Evolutionary conservation across 345 rosid species (phyloP), one percentile per base, ranked within the genome.

Genomic region (Garcia nutans): DNA sequence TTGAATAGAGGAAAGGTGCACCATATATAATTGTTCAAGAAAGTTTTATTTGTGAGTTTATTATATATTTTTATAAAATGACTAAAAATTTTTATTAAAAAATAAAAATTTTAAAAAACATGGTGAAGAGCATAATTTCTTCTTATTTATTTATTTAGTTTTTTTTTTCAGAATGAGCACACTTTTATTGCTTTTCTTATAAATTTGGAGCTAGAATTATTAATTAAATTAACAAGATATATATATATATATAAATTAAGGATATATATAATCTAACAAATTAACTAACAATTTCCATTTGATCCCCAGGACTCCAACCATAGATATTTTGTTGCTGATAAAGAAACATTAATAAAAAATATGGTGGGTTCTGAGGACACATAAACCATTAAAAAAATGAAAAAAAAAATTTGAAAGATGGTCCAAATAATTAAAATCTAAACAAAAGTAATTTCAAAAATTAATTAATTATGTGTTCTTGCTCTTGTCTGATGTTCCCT

Each of bases 401-500:
- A 61, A 66, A 76, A 55, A n/a, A n/a, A n/a, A n/a, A n/a, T n/a
- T 52, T 41, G 75, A 26, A 52, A 52, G 55, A 68, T 78, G 84
- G 84, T 52, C 77, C 58, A 54, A 17, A 16, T 74, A 2, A 37
- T 37, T 37, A 37, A 37, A 37, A 6, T 44, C 79, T 72, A 54
- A 74, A 67, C 19, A 41, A 79, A 83, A 65, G 68, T 47, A 82
- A 78, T 78, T 73, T 49, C 47, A 64, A 77, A 77, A 84, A 73
- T 42, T 0, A 65, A 72, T 44, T 28, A 28, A 28, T 28, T 2
- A 12, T 16, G 26, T 41, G 65, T 56, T 80, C 67, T 79, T 26
- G 63, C 68, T 66, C 75, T 54, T 78, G 84, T 82, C 84, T 84
- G 76, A 68, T 76, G 79, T 82, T 74, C 65, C 83, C 85, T 78